Evolutionary conservation across 2,329 filamentous ascomycete species (phyloP), one percentile per base, ranked within the genome.

Genomic region (Penicillium paneum): DNA sequence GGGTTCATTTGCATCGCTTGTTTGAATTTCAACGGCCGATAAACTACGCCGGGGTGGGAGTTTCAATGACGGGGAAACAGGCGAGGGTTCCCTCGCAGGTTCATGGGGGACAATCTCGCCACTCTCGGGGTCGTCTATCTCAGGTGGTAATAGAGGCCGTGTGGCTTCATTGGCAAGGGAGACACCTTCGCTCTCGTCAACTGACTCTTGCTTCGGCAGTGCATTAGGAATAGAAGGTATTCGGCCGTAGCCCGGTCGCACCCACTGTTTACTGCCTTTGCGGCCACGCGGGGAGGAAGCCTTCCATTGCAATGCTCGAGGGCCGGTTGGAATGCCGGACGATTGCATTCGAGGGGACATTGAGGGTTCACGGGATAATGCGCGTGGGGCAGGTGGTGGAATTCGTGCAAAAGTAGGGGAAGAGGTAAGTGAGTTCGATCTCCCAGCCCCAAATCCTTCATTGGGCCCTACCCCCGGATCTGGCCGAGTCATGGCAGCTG

Each of bases 241-340:
- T 29, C 67, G 63, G 35, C 52, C 62, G 49, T 72, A 75, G 13
- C 69, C 71, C 28, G 72, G 66, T 29, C 72, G 71, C 42, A 70
- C 64, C 74, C 73, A 76, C 54, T 70, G 70, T 55, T 74, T 74
- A 49, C 67, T 74, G 15, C 44, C 59, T 52, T 75, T 76, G 4
- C 65, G 60, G 7, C 66, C 66, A 28, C 72, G 65, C 11, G 70
- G 66, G 13, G 63, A 63, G 34, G 67, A 56, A 8, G 64, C 56
- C 28, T 49, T 62, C 44, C 70, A 67, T 54, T 71, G 69, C 42
- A 73, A 65, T 7, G 73, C 74, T 47, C 74, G 72, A 32, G 74
- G 74, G 3, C 73, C 74, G 8, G 73, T 76, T 12, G 74, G 74
- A 19, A 76, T 71, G 32, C 60, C 71, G 10, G 71, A 66, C 26